Base-by-base conservation (phyloP, 768 basidiomycete genomes). In the Nidularia sp. region DNA sequence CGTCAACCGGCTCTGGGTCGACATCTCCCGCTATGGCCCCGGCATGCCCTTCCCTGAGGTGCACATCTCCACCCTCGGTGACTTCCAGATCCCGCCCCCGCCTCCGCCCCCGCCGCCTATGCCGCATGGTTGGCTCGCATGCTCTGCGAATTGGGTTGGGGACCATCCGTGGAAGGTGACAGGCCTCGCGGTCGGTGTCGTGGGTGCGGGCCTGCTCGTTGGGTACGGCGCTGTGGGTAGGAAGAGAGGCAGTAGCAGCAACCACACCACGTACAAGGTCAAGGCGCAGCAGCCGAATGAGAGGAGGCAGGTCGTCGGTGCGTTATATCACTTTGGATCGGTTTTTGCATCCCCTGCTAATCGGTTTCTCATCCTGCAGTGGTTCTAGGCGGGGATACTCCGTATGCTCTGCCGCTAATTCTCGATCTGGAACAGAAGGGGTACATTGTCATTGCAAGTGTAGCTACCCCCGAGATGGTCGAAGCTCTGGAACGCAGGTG, bases 361-460 rank as follows among this genome's bases (percentile, higher is more conserved):
- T 29, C 25, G 25, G 25, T 29, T 29, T 29, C 25, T 29, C 25
- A 29, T 9, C 18, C 31, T 22, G 43, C 56, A 91, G 90, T 93
- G 35, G 78, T 93, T 29, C 77, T 93, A 39, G 93, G 93, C 29
- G 93, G 86, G 6, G 93, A 94, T 61, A 77, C 78, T 15, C 80
- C 86, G 0, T 71, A 85, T 48, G 90, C 82, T 5, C 72, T 84
- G n/a, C 82, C 88, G 6, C 67, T 94, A 41, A 84, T 93, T 49
- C 60, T 79, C 45, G 85, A 86, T 49, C 73, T 95, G 44, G 90
- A 93, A 69, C 77, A 74, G 60, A 80, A 84, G 54, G 92, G 90
- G 0, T 94, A 87, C 60, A 87, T 93, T 59, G 86, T 95, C 35
- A 83, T 95, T 55, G 75, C 85, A 3, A 93, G 88, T 54, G 92